phyloP scores from a whole-genome alignment of 441 rosid species.

The Pelargonium cotyledonis region DNA sequence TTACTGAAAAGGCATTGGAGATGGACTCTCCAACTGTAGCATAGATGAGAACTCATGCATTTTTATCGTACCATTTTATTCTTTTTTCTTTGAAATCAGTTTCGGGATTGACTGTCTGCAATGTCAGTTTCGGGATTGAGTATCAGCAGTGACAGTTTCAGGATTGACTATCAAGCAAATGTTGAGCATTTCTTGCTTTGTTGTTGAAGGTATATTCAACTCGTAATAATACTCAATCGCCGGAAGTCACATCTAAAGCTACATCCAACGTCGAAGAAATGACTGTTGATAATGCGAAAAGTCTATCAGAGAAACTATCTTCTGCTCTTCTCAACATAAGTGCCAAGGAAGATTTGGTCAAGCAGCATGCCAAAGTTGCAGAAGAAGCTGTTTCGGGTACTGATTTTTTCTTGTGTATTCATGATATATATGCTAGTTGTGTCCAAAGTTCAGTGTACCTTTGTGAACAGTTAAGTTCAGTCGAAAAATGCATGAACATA shows the following conservation, averaged over 20 bases:
- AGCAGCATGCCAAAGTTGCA: conserved; percentile 86
- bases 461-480: no score
- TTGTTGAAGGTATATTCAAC: conserved; percentile 29
- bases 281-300: conserved; percentile 37
- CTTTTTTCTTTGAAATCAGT: neutral
- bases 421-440: neutral
- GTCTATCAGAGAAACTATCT: conserved; percentile 57
- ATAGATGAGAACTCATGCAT: neutral
- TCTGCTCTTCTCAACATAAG: conserved; percentile 59
- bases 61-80: no score
- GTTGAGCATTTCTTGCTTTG: conserved; percentile 22
- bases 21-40: no score
- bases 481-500: no score
- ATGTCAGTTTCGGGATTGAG: no score
- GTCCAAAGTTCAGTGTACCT: no score
- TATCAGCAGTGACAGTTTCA: no score
- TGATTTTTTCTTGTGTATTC: neutral
- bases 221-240: conserved; percentile 43
- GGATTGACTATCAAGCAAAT: neutral
- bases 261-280: conserved; percentile 44
- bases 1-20: no score
- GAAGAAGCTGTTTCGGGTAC: conserved; percentile 91
- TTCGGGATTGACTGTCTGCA: no score
- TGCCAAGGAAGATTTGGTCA: conserved; percentile 70
- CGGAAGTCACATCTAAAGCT: conserved; percentile 48